Evolutionary conservation across 495 filamentous ascomycete species (phyloP).

Genomic region (Talaromyces adpressus): DNA sequence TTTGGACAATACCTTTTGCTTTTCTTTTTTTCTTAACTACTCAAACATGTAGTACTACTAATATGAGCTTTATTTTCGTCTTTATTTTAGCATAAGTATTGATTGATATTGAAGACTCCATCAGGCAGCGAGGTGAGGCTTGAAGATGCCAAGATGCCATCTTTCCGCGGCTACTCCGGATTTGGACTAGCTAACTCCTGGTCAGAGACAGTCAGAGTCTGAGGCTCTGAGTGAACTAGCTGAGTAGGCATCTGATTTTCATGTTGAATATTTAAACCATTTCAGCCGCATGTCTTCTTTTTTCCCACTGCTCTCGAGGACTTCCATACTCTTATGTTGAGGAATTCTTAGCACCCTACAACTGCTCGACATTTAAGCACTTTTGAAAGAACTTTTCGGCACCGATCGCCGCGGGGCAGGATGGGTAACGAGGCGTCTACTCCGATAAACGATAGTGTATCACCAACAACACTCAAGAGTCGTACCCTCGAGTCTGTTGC

Average conservation of each 20-base stretch:
- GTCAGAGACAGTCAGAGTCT: too few relatives aligned
- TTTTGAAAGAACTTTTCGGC: background rate
- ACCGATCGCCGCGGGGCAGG: background rate
- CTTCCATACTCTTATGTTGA: background rate
- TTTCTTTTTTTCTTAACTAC: background rate
- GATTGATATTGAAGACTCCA: too few relatives aligned
- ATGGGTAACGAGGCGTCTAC: slow-evolving; percentile 70
- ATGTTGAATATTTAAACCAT: background rate
- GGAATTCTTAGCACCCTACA: background rate
- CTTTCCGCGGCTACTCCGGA: background rate
- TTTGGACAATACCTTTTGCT: background rate
- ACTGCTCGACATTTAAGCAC: background rate
- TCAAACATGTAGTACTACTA: too few relatives aligned
- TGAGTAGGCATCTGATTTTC: background rate
- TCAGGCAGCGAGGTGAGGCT: background rate
- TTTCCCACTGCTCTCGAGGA: background rate
- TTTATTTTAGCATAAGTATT: too few relatives aligned
- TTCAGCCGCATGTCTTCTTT: background rate
- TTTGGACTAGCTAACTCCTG: background rate
- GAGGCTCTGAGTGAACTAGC: too few relatives aligned
- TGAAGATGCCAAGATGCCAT: background rate
- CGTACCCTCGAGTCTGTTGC: slow-evolving; percentile 67
- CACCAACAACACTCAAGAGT: slow-evolving; percentile 55
- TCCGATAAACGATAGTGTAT: slow-evolving; percentile 54
- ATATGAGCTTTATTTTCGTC: too few relatives aligned